Percentiles rank a stretch among this genome's conserved stretches.
These are phyloP conservation scores for Xylogone sp. DNA, from an alignment of 2,329 filamentous ascomycete genomes.

Conservation along the genomic window DNA sequence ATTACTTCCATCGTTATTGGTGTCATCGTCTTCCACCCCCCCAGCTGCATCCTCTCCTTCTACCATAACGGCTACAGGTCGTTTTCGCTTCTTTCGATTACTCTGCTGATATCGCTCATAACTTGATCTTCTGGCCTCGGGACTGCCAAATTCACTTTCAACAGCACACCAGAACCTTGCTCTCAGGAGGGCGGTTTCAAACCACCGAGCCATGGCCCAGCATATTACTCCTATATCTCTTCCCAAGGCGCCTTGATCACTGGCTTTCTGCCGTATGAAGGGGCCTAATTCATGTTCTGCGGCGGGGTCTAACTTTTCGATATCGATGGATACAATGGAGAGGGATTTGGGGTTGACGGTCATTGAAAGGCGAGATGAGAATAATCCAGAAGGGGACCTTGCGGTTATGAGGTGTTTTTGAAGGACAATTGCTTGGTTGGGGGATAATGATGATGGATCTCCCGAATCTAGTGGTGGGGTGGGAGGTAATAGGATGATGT, in stretches of 20 bases:
- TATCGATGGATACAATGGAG: conserved; percentile 46
- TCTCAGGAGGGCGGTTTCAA: conserved; percentile 54
- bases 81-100: conserved; percentile 15
- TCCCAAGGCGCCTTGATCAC: conserved; percentile 40
- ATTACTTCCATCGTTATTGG: conserved; percentile 7
- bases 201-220: conserved; percentile 69
- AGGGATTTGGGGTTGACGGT: conserved; percentile 51
- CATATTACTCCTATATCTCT: conserved; percentile 56
- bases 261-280: conserved; percentile 35
- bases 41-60: conserved; percentile 28
- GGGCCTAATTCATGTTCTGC: conserved; percentile 55
- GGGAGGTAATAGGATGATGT: conserved; percentile 41
- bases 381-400: conserved; percentile 45
- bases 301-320: conserved; percentile 53
- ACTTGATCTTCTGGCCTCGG: conserved; percentile 23
- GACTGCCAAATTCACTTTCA: conserved; percentile 40
- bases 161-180: conserved; percentile 61
- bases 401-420: conserved; percentile 54
- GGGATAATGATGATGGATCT: conserved; percentile 12
- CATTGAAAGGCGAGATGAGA: conserved; percentile 55
- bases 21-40: conserved; percentile 18
- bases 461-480: conserved; percentile 11
- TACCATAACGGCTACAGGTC: conserved; percentile 15
- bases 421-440: conserved; percentile 27
- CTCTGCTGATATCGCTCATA: conserved; percentile 12